These are phyloP conservation scores for Cladosporium sp. DNA, from an alignment of 2,329 filamentous ascomycete species.

Conservation along the genomic window DNA sequence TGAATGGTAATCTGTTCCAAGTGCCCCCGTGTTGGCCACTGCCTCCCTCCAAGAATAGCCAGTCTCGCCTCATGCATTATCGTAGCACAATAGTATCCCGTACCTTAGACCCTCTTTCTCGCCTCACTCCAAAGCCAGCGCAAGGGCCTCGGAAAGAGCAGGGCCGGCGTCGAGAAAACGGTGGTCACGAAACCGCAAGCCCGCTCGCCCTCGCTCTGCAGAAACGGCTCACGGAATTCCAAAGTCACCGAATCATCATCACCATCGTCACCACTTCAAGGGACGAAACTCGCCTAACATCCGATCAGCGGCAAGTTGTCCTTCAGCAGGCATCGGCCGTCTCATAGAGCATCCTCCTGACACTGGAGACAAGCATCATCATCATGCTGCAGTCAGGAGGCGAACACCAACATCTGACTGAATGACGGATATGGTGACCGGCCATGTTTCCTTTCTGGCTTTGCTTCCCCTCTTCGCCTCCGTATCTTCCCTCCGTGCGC, in stretches of 20 bases:
- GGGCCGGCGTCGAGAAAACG: background rate
- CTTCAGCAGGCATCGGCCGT: background rate
- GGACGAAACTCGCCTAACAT: background rate
- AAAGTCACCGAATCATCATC: background rate
- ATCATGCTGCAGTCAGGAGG: background rate
- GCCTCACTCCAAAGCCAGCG: background rate
- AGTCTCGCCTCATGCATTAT: background rate
- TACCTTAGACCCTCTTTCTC: background rate
- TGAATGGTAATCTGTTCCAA: background rate
- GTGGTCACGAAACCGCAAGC: background rate
- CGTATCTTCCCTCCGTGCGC: background rate
- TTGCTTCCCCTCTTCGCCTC: background rate
- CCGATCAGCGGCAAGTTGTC: background rate
- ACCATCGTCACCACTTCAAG: background rate
- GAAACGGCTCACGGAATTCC: background rate
- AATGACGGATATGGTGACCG: too few species aligned
- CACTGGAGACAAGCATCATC: background rate
- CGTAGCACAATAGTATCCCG: background rate
- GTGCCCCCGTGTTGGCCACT: too few species aligned
- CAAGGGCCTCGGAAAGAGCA: background rate
- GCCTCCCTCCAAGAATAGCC: background rate
- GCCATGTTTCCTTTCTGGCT: background rate
- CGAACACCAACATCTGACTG: background rate
- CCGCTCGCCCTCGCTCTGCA: conserved; percentile 1
- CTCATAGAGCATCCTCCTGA: background rate